phyloP scores from a whole-genome alignment of 2,329 filamentous ascomycete genomes.

The Fusarium secorum region DNA sequence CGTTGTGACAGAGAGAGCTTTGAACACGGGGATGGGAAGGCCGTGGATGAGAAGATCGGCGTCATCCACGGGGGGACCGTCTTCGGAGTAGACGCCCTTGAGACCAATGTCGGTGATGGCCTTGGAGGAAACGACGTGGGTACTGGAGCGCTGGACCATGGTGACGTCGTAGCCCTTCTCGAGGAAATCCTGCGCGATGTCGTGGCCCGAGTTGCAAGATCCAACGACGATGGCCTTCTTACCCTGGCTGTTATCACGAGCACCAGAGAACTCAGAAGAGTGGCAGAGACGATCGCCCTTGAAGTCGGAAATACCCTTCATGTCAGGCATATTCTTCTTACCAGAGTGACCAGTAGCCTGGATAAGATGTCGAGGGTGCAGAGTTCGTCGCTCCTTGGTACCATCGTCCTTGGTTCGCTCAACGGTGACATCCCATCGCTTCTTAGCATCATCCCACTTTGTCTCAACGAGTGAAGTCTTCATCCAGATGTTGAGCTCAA shows the following conservation, averaged over 20 bases:
- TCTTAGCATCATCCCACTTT: slow-evolving; percentile 58
- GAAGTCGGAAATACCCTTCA: slow-evolving; percentile 66
- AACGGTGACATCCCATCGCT: slow-evolving; percentile 64
- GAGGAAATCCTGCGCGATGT: slow-evolving; percentile 73
- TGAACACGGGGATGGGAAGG: slow-evolving; percentile 66
- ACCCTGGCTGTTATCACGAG: slow-evolving; percentile 54
- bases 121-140: slow-evolving; percentile 67
- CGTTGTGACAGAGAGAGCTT: slow-evolving; percentile 61
- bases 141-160: slow-evolving; percentile 73
- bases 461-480: slow-evolving; percentile 57
- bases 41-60: slow-evolving; percentile 69
- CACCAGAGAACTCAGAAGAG: slow-evolving; percentile 66
- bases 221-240: slow-evolving; percentile 73
- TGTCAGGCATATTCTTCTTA: slow-evolving; percentile 66
- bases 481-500: slow-evolving; percentile 76
- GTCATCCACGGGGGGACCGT: slow-evolving; percentile 68
- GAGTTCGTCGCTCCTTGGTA: slow-evolving; percentile 57
- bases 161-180: slow-evolving; percentile 73
- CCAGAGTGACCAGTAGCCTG: slow-evolving; percentile 75
- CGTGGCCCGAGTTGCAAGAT: slow-evolving; percentile 73
- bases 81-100: slow-evolving; percentile 59
- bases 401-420: slow-evolving; percentile 59
- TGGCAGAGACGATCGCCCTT: slow-evolving; percentile 68
- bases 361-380: slow-evolving; percentile 70
- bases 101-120: slow-evolving; percentile 62